These are phyloP conservation scores for Ascoidea asiatica DNA, from an alignment of 805 yeast species.

Conservation along the genomic window DNA sequence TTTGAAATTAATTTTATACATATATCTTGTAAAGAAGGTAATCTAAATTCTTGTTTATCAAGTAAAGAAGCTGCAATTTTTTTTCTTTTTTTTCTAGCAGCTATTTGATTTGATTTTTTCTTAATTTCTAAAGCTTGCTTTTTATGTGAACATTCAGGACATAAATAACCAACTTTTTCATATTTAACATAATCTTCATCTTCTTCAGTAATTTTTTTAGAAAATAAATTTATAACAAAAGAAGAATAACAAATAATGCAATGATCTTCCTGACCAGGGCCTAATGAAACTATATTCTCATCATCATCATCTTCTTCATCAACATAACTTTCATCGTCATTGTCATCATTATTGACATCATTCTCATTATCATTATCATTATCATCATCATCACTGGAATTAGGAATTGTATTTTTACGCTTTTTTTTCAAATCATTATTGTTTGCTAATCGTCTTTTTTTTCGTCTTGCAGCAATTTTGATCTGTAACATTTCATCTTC, in stretches of 20 bases:
- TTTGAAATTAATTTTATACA: slow-evolving; percentile 58
- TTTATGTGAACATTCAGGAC: slow-evolving; percentile 43
- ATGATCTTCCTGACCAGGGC: slow-evolving; percentile 38
- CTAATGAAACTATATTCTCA: slow-evolving; percentile 13
- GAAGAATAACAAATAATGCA: slow-evolving; percentile 51
- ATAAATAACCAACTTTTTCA: slow-evolving; percentile 46
- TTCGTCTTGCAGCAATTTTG: slow-evolving; percentile 26
- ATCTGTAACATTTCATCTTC: slow-evolving; percentile 18
- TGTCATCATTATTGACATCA: slow-evolving; percentile 22
- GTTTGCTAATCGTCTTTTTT: slow-evolving; percentile 25
- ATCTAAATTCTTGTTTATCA: slow-evolving; percentile 46
- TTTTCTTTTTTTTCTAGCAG: slow-evolving; percentile 62
- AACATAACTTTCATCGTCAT: slow-evolving; percentile 19
- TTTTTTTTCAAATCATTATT: slow-evolving; percentile 17
- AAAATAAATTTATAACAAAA: slow-evolving; percentile 54
- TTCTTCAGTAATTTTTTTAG: slow-evolving; percentile 24
- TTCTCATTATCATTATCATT: slow-evolving; percentile 21
- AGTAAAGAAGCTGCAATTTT: slow-evolving; percentile 74
- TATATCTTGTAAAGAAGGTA: slow-evolving; percentile 70
- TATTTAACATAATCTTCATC: slow-evolving; percentile 18
- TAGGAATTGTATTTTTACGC: too few relatives aligned
- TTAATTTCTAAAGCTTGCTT: slow-evolving; percentile 27
- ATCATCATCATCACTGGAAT: too few relatives aligned
- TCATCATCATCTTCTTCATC: slow-evolving; percentile 12
- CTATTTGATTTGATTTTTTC: slow-evolving; percentile 37